These are phyloP conservation scores for Candida boleticola DNA, from an alignment of 805 yeast species.

Conservation along the genomic window DNA sequence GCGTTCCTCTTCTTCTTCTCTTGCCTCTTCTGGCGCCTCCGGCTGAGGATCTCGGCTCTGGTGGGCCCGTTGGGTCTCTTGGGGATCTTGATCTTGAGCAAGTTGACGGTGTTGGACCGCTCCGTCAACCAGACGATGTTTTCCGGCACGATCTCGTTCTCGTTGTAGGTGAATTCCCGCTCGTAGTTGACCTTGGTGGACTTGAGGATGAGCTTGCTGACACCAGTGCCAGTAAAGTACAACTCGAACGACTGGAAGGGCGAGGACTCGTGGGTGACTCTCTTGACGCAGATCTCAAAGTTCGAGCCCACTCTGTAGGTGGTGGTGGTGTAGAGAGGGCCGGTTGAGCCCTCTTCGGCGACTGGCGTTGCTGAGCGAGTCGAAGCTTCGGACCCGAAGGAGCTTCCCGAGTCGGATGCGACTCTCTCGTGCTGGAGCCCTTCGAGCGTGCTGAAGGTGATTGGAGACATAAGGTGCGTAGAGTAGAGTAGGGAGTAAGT, in stretches of 20 bases:
- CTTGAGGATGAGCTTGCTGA: neutral
- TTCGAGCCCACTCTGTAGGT: slow-evolving; percentile 3
- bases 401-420: too few species aligned
- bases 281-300: slow-evolving; percentile 4
- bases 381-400: too few species aligned
- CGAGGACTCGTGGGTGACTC: neutral
- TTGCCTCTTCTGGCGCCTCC: slow-evolving; percentile 2
- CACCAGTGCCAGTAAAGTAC: neutral
- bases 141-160: neutral
- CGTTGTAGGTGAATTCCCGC: neutral
- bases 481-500: too few species aligned
- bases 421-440: too few species aligned
- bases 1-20: slow-evolving; percentile 3
- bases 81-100: slow-evolving; percentile 4
- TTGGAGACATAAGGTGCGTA: too few species aligned
- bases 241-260: slow-evolving; percentile 4
- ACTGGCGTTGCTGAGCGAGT: too few species aligned
- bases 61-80: neutral
- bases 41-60: neutral
- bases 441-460: too few species aligned
- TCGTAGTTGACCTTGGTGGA: neutral
- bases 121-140: slow-evolving; percentile 1
- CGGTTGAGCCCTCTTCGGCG: too few species aligned
- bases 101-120: neutral
- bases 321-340: too few species aligned